phyloP scores from a whole-genome alignment of 2,329 filamentous ascomycete genomes.

The Fusarium pininemorale region DNA sequence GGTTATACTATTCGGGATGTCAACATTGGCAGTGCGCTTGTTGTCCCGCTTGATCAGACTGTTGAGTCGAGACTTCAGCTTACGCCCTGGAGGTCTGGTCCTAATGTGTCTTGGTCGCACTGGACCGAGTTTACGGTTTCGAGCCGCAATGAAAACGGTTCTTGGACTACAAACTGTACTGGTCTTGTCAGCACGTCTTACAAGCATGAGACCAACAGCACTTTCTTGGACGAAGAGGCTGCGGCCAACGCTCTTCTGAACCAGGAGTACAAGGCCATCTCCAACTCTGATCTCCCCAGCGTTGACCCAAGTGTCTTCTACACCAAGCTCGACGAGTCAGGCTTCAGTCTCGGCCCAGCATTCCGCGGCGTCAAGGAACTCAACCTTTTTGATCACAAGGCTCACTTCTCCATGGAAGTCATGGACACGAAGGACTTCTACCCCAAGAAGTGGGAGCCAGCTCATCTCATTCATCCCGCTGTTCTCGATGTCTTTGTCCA shows the following conservation, averaged over 20 bases:
- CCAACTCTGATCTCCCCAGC: neutral
- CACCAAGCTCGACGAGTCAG: neutral
- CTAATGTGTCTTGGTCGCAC: neutral
- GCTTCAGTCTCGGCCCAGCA: neutral
- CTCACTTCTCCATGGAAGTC: neutral
- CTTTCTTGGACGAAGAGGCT: neutral
- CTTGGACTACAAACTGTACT: neutral
- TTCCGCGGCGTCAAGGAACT: neutral
- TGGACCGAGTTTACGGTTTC: neutral
- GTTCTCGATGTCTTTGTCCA: neutral
- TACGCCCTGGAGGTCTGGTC: neutral
- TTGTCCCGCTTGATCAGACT: neutral
- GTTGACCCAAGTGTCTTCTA: neutral
- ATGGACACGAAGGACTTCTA: neutral
- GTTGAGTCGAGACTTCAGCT: neutral
- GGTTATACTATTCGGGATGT: neutral
- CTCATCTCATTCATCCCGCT: neutral
- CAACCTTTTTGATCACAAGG: neutral
- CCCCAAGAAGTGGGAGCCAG: neutral
- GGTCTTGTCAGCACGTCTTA: neutral
- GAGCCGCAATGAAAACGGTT: neutral
- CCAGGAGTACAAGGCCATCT: neutral
- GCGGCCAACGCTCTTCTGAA: neutral
- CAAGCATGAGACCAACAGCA: neutral
- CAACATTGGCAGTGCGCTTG: neutral